A percentile compares a stretch with the other conserved stretches of the same genome.
Conservation (phyloP, 2,329 filamentous ascomycete species). For the Cryphonectria parasitica region DNA sequence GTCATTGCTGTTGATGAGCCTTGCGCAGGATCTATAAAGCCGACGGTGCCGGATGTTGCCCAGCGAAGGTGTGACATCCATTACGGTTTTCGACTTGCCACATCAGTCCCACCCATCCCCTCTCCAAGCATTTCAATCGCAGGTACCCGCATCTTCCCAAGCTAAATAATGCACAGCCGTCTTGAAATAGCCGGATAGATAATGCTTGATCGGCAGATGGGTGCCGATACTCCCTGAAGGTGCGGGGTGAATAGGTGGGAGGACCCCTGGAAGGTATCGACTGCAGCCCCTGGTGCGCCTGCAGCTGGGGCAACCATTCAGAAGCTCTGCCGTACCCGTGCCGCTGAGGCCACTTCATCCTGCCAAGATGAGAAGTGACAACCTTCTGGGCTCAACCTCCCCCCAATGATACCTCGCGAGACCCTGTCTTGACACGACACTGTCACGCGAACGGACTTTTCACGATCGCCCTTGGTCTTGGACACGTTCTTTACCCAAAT, state of each 20-base stretch:
- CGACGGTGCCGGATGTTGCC: background rate
- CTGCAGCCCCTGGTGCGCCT: background rate
- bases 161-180: slow-evolving; percentile 5
- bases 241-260: slow-evolving; percentile 15
- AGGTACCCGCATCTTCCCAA: slow-evolving; percentile 20
- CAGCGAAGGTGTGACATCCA: slow-evolving; percentile 13
- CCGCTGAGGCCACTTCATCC: slow-evolving; percentile 14
- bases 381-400: background rate
- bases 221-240: slow-evolving; percentile 13
- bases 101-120: slow-evolving; percentile 12
- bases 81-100: slow-evolving; percentile 15
- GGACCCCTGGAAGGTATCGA: slow-evolving; percentile 9
- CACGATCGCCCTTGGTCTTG: too few species aligned
- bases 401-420: background rate
- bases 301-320: slow-evolving; percentile 4
- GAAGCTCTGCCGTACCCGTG: slow-evolving; percentile 2
- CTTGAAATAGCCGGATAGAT: background rate
- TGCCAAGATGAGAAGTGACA: slow-evolving; percentile 9
- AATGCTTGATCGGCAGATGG: slow-evolving; percentile 23
- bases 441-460: background rate
- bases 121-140: slow-evolving; percentile 15
- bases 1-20: background rate
- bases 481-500: background rate
- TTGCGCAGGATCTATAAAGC: background rate
- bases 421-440: slow-evolving; percentile 7